These are phyloP conservation scores for Nakazawaea sp. DNA, from an alignment of 805 yeast species.

Conservation along the genomic window DNA sequence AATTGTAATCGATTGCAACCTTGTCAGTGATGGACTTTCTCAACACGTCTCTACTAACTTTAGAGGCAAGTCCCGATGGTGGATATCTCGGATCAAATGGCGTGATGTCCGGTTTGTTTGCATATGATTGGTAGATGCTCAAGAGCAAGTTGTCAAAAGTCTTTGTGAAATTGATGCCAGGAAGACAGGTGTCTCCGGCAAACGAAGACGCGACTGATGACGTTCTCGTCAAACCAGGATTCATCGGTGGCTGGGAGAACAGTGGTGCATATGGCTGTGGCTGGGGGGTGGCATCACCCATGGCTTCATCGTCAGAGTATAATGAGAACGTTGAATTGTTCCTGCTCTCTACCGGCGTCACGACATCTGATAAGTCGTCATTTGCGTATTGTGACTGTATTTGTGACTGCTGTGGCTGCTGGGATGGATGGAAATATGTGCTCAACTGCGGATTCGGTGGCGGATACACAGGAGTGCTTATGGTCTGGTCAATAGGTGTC, in stretches of 20 bases:
- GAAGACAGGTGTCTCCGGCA: constrained; percentile 12
- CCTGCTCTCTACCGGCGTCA: constrained; percentile 10
- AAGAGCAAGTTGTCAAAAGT: constrained; percentile 38
- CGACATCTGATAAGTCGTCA: constrained; percentile 1
- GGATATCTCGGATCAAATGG: constrained; percentile 63
- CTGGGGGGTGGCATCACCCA: constrained; percentile 5
- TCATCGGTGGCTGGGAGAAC: constrained; percentile 4
- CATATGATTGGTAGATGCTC: constrained; percentile 39
- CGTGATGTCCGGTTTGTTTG: constrained; percentile 54
- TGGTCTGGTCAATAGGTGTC: constrained; percentile 13
- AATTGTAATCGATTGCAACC: constrained; percentile 19
- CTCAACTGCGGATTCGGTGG: constrained; percentile 10
- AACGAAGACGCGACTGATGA: constrained; percentile 10
- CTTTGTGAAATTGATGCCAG: constrained; percentile 23
- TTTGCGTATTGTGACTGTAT: constrained; percentile 1
- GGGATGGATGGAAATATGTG: neutral
- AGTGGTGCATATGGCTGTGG: constrained; percentile 4
- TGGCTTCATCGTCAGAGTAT: constrained; percentile 14
- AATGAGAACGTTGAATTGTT: constrained; percentile 12
- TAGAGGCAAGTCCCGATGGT: constrained; percentile 59
- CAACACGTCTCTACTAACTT: constrained; percentile 50
- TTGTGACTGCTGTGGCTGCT: constrained; percentile 2
- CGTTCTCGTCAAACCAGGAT: constrained; percentile 8
- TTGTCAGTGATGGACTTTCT: constrained; percentile 17
- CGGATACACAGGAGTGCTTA: constrained; percentile 10